phyloP scores from a whole-genome alignment of 371 early-diverging fungal species.

The Batkoa obscura region DNA sequence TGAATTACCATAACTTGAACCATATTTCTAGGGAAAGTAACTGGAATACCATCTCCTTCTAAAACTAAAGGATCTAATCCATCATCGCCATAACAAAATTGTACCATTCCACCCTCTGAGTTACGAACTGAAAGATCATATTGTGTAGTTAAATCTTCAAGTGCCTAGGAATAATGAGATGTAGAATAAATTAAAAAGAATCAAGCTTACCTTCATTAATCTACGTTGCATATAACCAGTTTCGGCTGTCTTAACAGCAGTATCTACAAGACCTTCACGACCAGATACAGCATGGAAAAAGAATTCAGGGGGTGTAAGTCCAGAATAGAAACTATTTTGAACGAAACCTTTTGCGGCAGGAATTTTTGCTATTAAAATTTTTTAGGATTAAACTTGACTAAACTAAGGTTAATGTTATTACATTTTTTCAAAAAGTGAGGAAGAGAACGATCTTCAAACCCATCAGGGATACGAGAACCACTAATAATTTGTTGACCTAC shows the following conservation, averaged over 20 bases:
- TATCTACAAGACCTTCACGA: slow-evolving; percentile 99
- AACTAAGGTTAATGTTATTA: slow-evolving; percentile 78
- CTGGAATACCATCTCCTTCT: slow-evolving; percentile 84
- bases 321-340: slow-evolving; percentile 89
- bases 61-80: slow-evolving; percentile 91
- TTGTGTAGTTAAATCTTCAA: slow-evolving; percentile 90
- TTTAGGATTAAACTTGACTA: too few species aligned
- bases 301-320: slow-evolving; percentile 92
- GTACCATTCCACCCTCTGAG: slow-evolving; percentile 84
- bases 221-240: slow-evolving; percentile 99
- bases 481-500: slow-evolving; percentile 99
- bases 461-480: slow-evolving; percentile 92
- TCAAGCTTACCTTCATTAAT: slow-evolving; percentile 56
- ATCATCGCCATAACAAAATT: slow-evolving; percentile 97
- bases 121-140: slow-evolving; percentile 95
- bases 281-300: slow-evolving; percentile 99
- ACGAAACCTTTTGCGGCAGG: slow-evolving; percentile 98
- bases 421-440: slow-evolving; percentile 90
- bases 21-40: slow-evolving; percentile 71
- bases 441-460: slow-evolving; percentile 71
- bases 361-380: slow-evolving; percentile 40
- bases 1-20: slow-evolving; percentile 41
- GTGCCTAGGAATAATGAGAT: slow-evolving; percentile 20
- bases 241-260: slow-evolving; percentile 99
- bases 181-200: too few species aligned